Percentiles rank a stretch among this genome's conserved stretches.
Conservation (phyloP, 148 eudicot species). For the Camellia lanceoleosa region DNA sequence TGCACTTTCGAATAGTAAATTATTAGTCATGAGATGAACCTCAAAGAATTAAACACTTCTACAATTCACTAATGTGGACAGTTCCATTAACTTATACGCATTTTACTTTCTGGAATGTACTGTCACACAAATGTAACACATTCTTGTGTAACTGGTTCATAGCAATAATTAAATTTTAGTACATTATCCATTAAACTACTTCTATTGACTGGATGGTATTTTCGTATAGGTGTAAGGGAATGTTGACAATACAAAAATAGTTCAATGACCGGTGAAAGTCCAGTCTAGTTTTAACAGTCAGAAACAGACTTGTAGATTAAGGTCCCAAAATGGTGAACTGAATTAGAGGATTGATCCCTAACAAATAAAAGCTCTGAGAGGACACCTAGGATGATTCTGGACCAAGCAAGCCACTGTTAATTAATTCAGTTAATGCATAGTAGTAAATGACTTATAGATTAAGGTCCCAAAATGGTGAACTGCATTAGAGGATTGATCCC, state of each 20-base stretch:
- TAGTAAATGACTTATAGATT: not conserved
- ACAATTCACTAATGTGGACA: not conserved
- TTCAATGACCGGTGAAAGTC: not conserved
- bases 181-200: too few species aligned
- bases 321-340: not conserved
- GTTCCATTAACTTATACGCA: not conserved
- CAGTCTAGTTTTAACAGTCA: not conserved
- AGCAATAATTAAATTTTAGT: not conserved
- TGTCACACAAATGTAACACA: not conserved
- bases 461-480: not conserved
- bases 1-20: not conserved
- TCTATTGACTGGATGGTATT: not conserved
- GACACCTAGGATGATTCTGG: not conserved
- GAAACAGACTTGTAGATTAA: not conserved
- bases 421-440: not conserved
- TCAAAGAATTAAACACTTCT: not conserved
- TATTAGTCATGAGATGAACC: not conserved
- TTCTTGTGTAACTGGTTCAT: not conserved
- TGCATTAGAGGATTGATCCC: conserved; percentile 1
- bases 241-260: not conserved
- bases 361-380: not conserved
- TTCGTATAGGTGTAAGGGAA: not conserved
- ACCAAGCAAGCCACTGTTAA: not conserved
- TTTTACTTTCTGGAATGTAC: not conserved
- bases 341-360: conserved; percentile 5